phyloP scores from a whole-genome alignment of 2,329 filamentous ascomycete genomes.

The Diaporthe ampelina region DNA sequence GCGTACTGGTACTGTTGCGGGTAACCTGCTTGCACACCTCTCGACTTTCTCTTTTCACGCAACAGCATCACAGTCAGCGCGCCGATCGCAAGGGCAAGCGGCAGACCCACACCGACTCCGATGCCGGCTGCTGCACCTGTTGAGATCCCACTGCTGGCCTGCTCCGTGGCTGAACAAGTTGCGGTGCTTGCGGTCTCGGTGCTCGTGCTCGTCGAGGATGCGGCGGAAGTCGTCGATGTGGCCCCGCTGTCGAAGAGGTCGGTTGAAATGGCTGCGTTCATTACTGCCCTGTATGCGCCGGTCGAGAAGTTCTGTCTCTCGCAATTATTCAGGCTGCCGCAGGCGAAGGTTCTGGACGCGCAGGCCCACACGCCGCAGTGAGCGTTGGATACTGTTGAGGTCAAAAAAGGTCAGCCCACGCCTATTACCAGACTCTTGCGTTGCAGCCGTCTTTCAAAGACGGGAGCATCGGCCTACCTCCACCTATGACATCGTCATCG shows the following conservation, averaged over 20 bases:
- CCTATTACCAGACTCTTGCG: no score
- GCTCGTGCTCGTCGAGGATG: neutral
- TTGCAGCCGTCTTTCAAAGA: no score
- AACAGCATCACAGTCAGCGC: neutral
- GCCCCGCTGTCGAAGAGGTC: slow-evolving; percentile 7
- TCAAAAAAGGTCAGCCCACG: no score
- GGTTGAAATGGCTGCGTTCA: neutral
- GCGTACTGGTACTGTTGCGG: neutral
- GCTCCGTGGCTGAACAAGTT: neutral
- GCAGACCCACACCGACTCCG: slow-evolving; percentile 15
- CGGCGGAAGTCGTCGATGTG: neutral
- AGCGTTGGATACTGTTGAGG: neutral
- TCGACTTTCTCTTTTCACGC: neutral
- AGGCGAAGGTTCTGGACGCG: neutral
- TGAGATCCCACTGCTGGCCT: neutral
- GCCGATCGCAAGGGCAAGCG: neutral
- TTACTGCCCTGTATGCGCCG: neutral
- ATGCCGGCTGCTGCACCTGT: slow-evolving; percentile 23
- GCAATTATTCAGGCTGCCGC: neutral
- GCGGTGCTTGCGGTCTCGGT: neutral
- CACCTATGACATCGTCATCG: neutral
- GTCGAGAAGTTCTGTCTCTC: neutral
- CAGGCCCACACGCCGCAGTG: slow-evolving; percentile 8
- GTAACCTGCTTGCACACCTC: neutral
- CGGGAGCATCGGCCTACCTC: neutral